Percentiles rank a stretch among this genome's conserved stretches.
Evolutionary conservation across 139 green algal genomes (phyloP).

Genomic region (Tetradesmus lagerheimii): DNA sequence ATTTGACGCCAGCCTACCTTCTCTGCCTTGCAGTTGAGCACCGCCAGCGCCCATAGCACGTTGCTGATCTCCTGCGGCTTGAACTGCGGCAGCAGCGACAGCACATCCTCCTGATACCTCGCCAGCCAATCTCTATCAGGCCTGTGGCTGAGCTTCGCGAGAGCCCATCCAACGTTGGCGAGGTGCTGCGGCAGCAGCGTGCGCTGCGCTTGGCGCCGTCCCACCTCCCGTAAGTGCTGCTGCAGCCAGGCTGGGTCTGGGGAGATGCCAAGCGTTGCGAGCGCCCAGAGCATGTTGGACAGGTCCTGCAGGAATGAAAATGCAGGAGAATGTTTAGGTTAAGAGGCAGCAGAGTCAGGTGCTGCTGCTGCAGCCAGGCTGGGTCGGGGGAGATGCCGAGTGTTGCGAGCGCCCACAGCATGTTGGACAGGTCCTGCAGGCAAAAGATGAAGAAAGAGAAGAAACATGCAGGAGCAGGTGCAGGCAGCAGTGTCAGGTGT

Average conservation of each 20-base stretch:
- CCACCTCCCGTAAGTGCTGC: slow-evolving; percentile 19
- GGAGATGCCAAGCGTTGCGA: background rate
- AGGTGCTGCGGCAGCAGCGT: slow-evolving; percentile 33
- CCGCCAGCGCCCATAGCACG: slow-evolving; percentile 42
- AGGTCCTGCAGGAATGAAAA: slow-evolving; percentile 21
- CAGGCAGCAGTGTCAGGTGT: background rate
- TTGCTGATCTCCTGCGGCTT: slow-evolving; percentile 35
- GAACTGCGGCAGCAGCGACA: background rate
- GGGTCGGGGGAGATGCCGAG: background rate
- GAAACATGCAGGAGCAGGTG: background rate
- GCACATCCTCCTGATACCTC: slow-evolving; percentile 34
- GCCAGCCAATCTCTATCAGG: slow-evolving; percentile 27
- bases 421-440: slow-evolving; percentile 29
- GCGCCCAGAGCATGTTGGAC: slow-evolving; percentile 41
- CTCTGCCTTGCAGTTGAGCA: slow-evolving; percentile 43
- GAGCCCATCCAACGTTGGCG: slow-evolving; percentile 24
- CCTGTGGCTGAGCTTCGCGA: slow-evolving; percentile 36
- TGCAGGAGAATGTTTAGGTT: background rate
- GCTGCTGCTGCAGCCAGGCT: too few relatives aligned
- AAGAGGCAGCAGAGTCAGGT: background rate
- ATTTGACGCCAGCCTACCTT: background rate
- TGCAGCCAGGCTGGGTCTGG: slow-evolving; percentile 37
- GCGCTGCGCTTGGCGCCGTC: slow-evolving; percentile 4
- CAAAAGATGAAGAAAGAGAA: background rate
- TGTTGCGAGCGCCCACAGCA: slow-evolving; percentile 28